phyloP scores from a whole-genome alignment of 1,284 basidiomycete genomes.

The Phaffia rhodozyma region DNA sequence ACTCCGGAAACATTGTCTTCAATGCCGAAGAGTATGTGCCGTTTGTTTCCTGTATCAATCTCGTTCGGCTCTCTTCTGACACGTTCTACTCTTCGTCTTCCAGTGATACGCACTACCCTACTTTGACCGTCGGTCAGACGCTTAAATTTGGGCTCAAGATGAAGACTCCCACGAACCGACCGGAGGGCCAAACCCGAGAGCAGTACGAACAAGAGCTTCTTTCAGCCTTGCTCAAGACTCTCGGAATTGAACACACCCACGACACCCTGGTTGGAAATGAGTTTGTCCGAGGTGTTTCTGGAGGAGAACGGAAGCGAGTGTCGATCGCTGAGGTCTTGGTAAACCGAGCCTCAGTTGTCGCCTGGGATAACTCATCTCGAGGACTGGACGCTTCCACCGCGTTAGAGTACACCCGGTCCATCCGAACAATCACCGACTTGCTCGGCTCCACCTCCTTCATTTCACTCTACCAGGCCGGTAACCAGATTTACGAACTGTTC shows the following conservation, averaged over 20 bases:
- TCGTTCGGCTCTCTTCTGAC: neutral
- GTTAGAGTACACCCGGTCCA: slow-evolving; percentile 30
- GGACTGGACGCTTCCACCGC: slow-evolving; percentile 80
- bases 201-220: slow-evolving; percentile 11
- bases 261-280: slow-evolving; percentile 23
- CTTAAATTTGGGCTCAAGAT: slow-evolving; percentile 28
- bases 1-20: slow-evolving; percentile 25
- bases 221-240: slow-evolving; percentile 2
- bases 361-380: slow-evolving; percentile 50
- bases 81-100: neutral
- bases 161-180: slow-evolving; percentile 24
- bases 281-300: slow-evolving; percentile 37
- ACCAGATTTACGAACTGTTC: slow-evolving; percentile 42
- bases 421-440: slow-evolving; percentile 17
- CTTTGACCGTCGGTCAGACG: slow-evolving; percentile 31
- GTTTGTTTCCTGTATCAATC: no score
- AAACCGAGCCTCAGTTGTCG: slow-evolving; percentile 29
- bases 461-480: slow-evolving; percentile 61
- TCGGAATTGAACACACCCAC: slow-evolving; percentile 16
- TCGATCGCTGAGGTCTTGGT: slow-evolving; percentile 40
- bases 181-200: slow-evolving; percentile 17
- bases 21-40: slow-evolving; percentile 27
- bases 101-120: slow-evolving; percentile 20
- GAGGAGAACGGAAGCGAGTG: slow-evolving; percentile 56
- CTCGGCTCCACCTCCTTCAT: slow-evolving; percentile 45